These are phyloP conservation scores for Boletellus sp. DNA, from an alignment of 1,284 basidiomycete species.

Conservation along the genomic window DNA sequence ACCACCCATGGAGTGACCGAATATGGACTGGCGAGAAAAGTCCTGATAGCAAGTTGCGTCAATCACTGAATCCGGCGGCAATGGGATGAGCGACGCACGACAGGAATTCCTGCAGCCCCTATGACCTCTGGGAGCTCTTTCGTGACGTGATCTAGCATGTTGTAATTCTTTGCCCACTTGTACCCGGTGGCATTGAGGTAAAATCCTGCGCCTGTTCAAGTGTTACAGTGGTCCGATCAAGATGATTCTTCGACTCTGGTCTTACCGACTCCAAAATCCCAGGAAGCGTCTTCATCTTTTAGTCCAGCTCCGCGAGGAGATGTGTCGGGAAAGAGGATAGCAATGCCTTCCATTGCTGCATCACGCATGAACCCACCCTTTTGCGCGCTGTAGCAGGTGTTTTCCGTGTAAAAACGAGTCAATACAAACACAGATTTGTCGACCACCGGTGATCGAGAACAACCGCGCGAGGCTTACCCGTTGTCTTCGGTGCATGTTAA, in stretches of 20 bases:
- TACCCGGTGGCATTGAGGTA: slow-evolving; percentile 86
- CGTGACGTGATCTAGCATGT: slow-evolving; percentile 85
- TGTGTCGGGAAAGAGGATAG: slow-evolving; percentile 94
- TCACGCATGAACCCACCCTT: slow-evolving; percentile 84
- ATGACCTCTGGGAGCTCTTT: slow-evolving; percentile 80
- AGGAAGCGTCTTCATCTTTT: slow-evolving; percentile 82
- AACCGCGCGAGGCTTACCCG: slow-evolving; percentile 48
- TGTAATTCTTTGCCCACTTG: slow-evolving; percentile 82
- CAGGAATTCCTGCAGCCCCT: slow-evolving; percentile 60
- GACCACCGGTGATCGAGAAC: neutral
- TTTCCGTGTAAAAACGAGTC: neutral
- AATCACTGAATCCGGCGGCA: neutral
- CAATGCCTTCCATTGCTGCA: slow-evolving; percentile 81
- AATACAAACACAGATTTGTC: neutral
- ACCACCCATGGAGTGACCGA: slow-evolving; percentile 90
- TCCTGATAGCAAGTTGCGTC: slow-evolving; percentile 43
- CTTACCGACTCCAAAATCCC: slow-evolving; percentile 86
- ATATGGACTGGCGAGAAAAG: slow-evolving; percentile 70
- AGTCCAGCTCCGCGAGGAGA: slow-evolving; percentile 91
- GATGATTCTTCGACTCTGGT: neutral
- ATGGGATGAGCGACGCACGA: slow-evolving; percentile 43
- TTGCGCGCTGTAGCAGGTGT: slow-evolving; percentile 57
- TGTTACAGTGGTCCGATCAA: slow-evolving; percentile 1
- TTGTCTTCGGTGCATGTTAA: slow-evolving; percentile 97
- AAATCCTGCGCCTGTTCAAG: slow-evolving; percentile 76